These are phyloP conservation scores for Serendipita sp. DNA, from an alignment of 1,284 basidiomycete species.

Conservation along the genomic window DNA sequence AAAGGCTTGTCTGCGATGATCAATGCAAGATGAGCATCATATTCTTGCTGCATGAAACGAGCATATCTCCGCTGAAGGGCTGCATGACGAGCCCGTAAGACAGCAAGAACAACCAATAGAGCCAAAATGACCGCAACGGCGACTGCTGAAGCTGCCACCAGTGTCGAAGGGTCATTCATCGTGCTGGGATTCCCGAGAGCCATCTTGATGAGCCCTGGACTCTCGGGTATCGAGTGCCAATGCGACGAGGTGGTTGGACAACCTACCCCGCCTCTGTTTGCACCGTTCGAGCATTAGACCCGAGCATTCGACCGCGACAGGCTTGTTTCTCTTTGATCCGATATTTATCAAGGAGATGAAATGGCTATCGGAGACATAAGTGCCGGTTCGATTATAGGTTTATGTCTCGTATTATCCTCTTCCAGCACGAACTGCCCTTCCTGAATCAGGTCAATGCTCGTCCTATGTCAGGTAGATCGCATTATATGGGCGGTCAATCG, in stretches of 20 bases:
- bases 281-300: too few relatives aligned
- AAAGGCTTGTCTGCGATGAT: neutral
- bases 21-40: neutral
- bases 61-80: neutral
- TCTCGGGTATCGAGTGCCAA: neutral
- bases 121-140: neutral
- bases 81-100: neutral
- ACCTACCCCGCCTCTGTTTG: neutral
- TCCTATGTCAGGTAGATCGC: too few relatives aligned
- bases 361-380: too few relatives aligned
- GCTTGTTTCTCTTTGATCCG: too few relatives aligned
- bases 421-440: too few relatives aligned
- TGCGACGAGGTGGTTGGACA: neutral
- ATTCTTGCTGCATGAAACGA: neutral
- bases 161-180: neutral
- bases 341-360: too few relatives aligned
- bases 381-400: too few relatives aligned
- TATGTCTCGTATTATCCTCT: too few relatives aligned
- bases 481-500: too few relatives aligned
- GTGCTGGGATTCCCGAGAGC: neutral
- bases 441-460: too few relatives aligned
- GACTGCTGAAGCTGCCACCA: neutral
- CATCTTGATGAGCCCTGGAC: neutral
- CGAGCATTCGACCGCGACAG: too few relatives aligned
- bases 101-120: neutral